Base-by-base conservation (phyloP, 495 filamentous ascomycete species). In the Evansstolkia leycettana region DNA sequence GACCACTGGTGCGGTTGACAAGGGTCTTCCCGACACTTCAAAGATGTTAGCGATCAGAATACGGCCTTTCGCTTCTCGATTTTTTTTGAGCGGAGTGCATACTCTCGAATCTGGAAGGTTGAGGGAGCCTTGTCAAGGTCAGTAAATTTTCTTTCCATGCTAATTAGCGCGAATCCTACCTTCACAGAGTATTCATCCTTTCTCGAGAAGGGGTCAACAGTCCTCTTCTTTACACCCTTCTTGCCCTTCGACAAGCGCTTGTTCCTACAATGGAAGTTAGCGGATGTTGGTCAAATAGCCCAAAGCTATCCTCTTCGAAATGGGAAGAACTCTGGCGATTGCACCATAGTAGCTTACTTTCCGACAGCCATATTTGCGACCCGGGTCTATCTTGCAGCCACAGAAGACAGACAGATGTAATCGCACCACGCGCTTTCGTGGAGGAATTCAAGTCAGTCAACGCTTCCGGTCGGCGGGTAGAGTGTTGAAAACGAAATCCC, bases 231-330 rank as follows among this genome's bases (percentile, higher is more conserved):
- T 55, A 98, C 78, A 62, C 90, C 90, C 79, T 98, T 98, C 84
- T 98, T 98, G 73, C 90, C 92, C 75, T 98, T 98, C 34, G 90
- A 96, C 72, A 98, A 77, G 66, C 90, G 83, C 85, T 98, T 96
- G 76, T 98, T 98, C 82, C 92, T 98, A n/a, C n/a, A n/a, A n/a
- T n/a, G n/a, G n/a, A n/a, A n/a, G n/a, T n/a, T n/a, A n/a, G n/a
- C n/a, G n/a, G n/a, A n/a, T n/a, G n/a, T n/a, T n/a, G n/a, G n/a
- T n/a, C n/a, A n/a, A n/a, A n/a, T n/a, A n/a, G n/a, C n/a, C n/a
- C n/a, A n/a, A n/a, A n/a, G n/a, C n/a, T n/a, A n/a, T n/a, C n/a
- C n/a, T 26, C 24, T 26, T 26, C 24, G 24, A 26, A 7, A 7
- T n/a, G 24, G n/a, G 24, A 26, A 7, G 24, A 26, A 7, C 24